These are phyloP conservation scores for Aegilops longissima DNA, from an alignment of 176 grass and related monocot genomes.

Conservation along the genomic window DNA sequence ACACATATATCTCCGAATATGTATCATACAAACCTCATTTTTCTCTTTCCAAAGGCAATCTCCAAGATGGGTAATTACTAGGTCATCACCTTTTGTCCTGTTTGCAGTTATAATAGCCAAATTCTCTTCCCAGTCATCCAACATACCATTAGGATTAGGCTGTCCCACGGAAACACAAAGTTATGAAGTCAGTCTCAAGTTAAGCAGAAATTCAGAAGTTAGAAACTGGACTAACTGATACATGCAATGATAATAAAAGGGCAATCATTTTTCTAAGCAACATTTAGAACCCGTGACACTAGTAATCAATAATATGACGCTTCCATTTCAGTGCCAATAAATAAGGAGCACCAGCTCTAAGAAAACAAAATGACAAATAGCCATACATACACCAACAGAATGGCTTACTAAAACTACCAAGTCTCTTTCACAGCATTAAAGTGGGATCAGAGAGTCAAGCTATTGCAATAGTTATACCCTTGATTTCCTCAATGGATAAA, in stretches of 20 bases:
- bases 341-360: background rate
- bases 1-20: constrained; percentile 21
- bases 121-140: constrained; percentile 99
- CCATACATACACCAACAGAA: background rate
- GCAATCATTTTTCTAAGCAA: background rate
- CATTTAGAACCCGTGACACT: constrained; percentile 21
- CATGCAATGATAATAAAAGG: background rate
- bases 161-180: constrained; percentile 25
- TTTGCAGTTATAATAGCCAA: constrained; percentile 97
- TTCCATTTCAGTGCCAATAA: background rate
- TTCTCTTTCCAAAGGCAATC: constrained; percentile 99
- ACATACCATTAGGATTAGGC: constrained; percentile 67
- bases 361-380: background rate
- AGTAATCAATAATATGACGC: constrained; percentile 29
- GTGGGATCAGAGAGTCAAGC: background rate
- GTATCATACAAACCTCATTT: constrained; percentile 68
- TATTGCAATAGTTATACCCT: background rate
- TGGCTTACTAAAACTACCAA: background rate
- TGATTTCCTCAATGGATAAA: background rate
- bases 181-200: background rate
- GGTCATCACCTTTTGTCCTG: constrained; percentile 87
- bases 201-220: constrained; percentile 2
- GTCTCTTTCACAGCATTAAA: background rate
- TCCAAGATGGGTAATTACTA: constrained; percentile 93
- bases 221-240: background rate